phyloP scores from a whole-genome alignment of 495 filamentous ascomycete genomes.

The Daldinia decipiens region DNA sequence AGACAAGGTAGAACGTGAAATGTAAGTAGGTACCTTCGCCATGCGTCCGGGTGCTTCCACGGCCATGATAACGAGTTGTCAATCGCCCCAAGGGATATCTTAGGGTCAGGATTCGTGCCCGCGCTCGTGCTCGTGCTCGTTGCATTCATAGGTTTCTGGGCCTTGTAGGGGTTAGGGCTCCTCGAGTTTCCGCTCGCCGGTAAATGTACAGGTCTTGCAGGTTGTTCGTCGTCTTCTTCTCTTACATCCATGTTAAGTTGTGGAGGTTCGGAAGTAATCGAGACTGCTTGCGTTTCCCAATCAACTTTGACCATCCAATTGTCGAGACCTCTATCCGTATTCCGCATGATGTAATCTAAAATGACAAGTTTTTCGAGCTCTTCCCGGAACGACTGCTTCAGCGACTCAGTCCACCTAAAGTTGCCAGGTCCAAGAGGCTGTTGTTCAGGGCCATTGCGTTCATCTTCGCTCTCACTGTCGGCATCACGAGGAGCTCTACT shows the following conservation, averaged over 20 bases:
- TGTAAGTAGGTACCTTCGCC: slow-evolving; percentile 59
- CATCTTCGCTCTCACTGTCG: slow-evolving; percentile 76
- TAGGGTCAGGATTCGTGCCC: slow-evolving; percentile 63
- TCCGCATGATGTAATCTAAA: slow-evolving; percentile 98
- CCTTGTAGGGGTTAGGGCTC: slow-evolving; percentile 72
- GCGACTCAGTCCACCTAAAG: slow-evolving; percentile 86
- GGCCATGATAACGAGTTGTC: slow-evolving; percentile 99
- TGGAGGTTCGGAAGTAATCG: slow-evolving; percentile 84
- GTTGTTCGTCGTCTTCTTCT: slow-evolving; percentile 60
- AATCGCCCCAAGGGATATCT: slow-evolving; percentile 87
- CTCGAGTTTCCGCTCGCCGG: slow-evolving; percentile 56
- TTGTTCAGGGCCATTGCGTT: slow-evolving; percentile 42
- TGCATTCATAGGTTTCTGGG: slow-evolving; percentile 86
- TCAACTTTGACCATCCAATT: slow-evolving; percentile 99
- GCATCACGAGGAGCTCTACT: slow-evolving; percentile 67
- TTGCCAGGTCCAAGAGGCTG: slow-evolving; percentile 57
- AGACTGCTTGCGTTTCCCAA: slow-evolving; percentile 80
- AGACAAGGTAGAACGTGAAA: not conserved
- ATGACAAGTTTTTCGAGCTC: slow-evolving; percentile 98
- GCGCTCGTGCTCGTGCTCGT: slow-evolving; percentile 56
- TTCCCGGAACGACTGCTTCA: slow-evolving; percentile 93
- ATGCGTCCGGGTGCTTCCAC: slow-evolving; percentile 98
- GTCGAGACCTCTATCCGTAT: slow-evolving; percentile 95
- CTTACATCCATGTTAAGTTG: slow-evolving; percentile 66
- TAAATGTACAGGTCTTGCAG: slow-evolving; percentile 66